These are phyloP conservation scores for Saccharomycopsis sp. DNA, from an alignment of 805 yeast genomes.

Conservation along the genomic window DNA sequence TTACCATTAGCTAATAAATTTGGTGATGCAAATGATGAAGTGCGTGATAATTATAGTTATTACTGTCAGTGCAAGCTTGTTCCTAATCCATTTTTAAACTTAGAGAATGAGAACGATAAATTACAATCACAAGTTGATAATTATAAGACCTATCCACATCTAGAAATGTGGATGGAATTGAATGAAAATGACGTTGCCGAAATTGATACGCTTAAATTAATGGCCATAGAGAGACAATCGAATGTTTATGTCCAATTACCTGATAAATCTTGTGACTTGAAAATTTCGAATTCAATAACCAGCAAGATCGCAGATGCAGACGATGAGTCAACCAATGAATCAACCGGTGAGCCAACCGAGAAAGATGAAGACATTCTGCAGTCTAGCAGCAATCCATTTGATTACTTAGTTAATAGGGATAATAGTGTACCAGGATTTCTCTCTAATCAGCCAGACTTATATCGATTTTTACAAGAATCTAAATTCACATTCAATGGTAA, in stretches of 20 bases:
- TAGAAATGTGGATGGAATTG: slow-evolving; percentile 45
- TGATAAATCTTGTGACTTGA: slow-evolving; percentile 34
- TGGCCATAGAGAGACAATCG: slow-evolving; percentile 40
- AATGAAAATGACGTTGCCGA: slow-evolving; percentile 30
- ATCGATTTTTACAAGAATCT: slow-evolving; percentile 31
- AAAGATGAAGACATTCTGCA: too few relatives aligned
- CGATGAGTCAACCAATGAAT: slow-evolving; percentile 16
- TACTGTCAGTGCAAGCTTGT: slow-evolving; percentile 36
- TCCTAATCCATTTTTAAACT: slow-evolving; percentile 32
- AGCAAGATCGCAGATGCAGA: slow-evolving; percentile 29
- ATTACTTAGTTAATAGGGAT: slow-evolving; percentile 1
- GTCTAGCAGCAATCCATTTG: too few relatives aligned
- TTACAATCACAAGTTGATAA: slow-evolving; percentile 8
- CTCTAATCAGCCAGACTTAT: slow-evolving; percentile 30
- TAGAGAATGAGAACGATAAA: background rate
- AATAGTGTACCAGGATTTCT: slow-evolving; percentile 23
- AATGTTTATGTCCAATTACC: slow-evolving; percentile 37
- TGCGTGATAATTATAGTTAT: slow-evolving; percentile 26
- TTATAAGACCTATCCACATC: slow-evolving; percentile 37
- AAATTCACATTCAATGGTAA: slow-evolving; percentile 33
- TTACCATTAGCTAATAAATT: slow-evolving; percentile 30
- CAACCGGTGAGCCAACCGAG: slow-evolving; percentile 1
- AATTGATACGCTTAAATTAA: slow-evolving; percentile 33
- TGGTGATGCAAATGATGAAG: slow-evolving; percentile 3
- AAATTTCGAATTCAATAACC: slow-evolving; percentile 32